Evolutionary conservation across 2,329 filamentous ascomycete genomes (phyloP), one percentile per base, ranked within the genome.

Genomic region (Leptographium procerum): DNA sequence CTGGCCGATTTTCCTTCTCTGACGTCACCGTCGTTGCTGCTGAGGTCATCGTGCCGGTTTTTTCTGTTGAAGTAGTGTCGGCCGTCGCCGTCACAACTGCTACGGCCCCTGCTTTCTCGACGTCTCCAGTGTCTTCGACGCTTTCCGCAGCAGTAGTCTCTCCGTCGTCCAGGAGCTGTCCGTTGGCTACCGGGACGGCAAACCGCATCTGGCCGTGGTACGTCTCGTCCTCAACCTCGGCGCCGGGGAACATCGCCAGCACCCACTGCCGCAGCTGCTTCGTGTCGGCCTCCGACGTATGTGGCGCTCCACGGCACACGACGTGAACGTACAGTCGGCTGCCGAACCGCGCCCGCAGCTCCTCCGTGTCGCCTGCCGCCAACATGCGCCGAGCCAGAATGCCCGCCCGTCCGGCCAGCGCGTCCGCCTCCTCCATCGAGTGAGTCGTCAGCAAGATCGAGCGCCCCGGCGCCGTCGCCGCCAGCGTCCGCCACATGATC

Each of bases 381-480:
- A 96, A 77, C 90, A 96, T 95, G 34, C 85, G 80, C 64, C 83
- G 81, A 10, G 91, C 89, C 72, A 97, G 84, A 64, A 97, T 96
- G 14, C 90, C 92, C 0, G 88, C 90, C 1, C 90, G 81, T 33
- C 84, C 84, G 0, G 91, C 91, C 2, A 97, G 77, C 1, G 91
- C 91, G 66, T 95, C 90, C 0, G 91, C 92, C 72, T 96, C 92
- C 69, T 96, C 91, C 91, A 96, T 96, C 54, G 84, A 89, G 70
- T 97, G 92, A 0, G 92, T 96, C 0, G 92, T 96, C 22, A 97
- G 79, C 1, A 97, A 77, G 19, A 96, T 82, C 0, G 86, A 88
- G n/a, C 91, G 82, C 0, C 90, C 90, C 0, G 84, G 81, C 0
- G 87, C 85, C 4, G 91, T 85, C 1, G 84, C 80, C 4, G 83